Evolutionary conservation across 192 early-diverging fungal genomes (phyloP).

Genomic region (Coemansia sp.): DNA sequence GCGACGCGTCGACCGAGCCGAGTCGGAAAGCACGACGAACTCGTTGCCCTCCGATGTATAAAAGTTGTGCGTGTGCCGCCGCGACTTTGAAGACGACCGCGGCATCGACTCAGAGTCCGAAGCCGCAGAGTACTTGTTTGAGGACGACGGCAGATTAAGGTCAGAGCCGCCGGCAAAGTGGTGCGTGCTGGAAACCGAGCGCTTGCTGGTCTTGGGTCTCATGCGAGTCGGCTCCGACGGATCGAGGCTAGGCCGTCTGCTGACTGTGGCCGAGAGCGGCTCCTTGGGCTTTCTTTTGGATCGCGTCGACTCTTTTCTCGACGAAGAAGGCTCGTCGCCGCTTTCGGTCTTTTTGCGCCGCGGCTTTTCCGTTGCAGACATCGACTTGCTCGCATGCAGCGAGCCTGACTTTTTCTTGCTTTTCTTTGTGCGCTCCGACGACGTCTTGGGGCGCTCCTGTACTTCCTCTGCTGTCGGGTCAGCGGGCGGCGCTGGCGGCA

Average conservation of each 20-base stretch:
- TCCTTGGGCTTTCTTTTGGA: slow-evolving; percentile 4
- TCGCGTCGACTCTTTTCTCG: slow-evolving; percentile 1
- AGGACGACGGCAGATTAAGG: not conserved
- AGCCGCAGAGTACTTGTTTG: not conserved
- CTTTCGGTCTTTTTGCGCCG: slow-evolving; percentile 17
- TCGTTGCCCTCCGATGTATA: slow-evolving; percentile 17
- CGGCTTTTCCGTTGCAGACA: slow-evolving; percentile 10
- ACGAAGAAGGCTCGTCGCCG: not conserved
- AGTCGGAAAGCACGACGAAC: slow-evolving; percentile 26
- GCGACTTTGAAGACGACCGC: slow-evolving; percentile 18
- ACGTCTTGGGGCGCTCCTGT: not conserved
- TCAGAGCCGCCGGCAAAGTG: not conserved
- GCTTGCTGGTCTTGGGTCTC: slow-evolving; percentile 6
- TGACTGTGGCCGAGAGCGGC: not conserved
- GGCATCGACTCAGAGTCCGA: slow-evolving; percentile 13
- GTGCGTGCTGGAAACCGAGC: not conserved
- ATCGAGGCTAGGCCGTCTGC: not conserved
- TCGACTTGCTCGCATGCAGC: slow-evolving; percentile 12
- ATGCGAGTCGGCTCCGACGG: not conserved
- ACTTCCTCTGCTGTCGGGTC: not conserved
- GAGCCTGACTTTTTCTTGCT: slow-evolving; percentile 10
- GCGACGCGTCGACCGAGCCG: slow-evolving; percentile 17
- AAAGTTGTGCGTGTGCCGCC: slow-evolving; percentile 51
- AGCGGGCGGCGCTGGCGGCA: not conserved
- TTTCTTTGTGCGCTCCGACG: slow-evolving; percentile 1